These are phyloP conservation scores for Adansonia madagascariensis DNA, from an alignment of 441 rosid species.

Conservation along the genomic window DNA sequence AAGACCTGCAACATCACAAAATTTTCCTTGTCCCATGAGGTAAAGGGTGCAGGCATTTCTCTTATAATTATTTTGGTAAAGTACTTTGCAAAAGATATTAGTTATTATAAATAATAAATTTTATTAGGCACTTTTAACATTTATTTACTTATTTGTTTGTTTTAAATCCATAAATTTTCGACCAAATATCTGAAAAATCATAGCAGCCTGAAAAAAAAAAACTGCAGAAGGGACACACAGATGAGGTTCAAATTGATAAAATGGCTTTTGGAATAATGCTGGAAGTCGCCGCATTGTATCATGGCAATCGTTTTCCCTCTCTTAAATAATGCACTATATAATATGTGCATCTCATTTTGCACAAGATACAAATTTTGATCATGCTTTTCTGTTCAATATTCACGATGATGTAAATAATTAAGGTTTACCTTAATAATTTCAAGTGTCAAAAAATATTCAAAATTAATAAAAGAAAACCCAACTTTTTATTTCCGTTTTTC, in stretches of 20 bases:
- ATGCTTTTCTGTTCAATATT: background rate
- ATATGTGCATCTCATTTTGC: background rate
- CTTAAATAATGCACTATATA: background rate
- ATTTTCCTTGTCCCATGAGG: conserved; percentile 75
- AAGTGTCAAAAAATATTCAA: background rate
- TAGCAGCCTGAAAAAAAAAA: background rate
- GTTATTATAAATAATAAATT: background rate
- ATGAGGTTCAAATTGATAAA: background rate
- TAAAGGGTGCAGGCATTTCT: conserved; percentile 27
- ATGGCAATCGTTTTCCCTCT: background rate
- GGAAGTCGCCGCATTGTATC: background rate
- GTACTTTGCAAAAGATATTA: background rate
- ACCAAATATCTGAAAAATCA: background rate
- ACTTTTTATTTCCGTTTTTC: background rate
- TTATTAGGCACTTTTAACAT: background rate
- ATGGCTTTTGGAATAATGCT: conserved; percentile 8
- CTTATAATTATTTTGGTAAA: background rate
- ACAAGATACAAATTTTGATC: background rate
- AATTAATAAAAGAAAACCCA: background rate
- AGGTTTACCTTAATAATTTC: background rate
- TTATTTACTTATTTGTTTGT: background rate
- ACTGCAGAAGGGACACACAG: background rate
- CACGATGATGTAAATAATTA: background rate
- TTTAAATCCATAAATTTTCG: background rate
- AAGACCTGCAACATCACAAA: conserved; percentile 67